A percentile compares a stretch with the other conserved stretches of the same genome.
Evolutionary conservation across 116 monocot species (phyloP).

Genomic region (Dioscorea cayenensis): DNA sequence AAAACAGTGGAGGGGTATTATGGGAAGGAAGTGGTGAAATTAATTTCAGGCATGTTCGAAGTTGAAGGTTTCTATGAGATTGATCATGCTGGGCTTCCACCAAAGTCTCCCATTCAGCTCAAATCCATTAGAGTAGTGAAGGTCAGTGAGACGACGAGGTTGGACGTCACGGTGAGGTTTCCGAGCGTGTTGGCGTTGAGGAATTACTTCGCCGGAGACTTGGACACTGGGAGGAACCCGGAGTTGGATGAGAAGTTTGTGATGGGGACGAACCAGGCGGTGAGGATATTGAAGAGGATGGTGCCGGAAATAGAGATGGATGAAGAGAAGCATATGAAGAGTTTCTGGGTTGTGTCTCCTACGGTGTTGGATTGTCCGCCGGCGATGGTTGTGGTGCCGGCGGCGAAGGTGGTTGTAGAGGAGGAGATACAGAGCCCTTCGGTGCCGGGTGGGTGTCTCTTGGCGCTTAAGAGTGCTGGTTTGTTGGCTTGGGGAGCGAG

Average conservation of each 20-base stretch:
- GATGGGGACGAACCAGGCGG: constrained; percentile 64
- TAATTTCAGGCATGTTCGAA: constrained; percentile 18
- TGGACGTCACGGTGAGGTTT: constrained; percentile 70
- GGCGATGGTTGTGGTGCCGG: not conserved
- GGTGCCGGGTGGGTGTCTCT: constrained; percentile 18
- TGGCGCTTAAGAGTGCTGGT: constrained; percentile 19
- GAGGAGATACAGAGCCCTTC: constrained; percentile 1
- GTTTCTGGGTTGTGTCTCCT: constrained; percentile 66
- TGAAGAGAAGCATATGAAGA: constrained; percentile 25
- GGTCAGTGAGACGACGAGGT: constrained; percentile 49
- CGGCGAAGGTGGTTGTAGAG: not conserved
- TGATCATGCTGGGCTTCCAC: constrained; percentile 65
- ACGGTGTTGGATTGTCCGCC: not conserved
- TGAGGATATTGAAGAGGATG: constrained; percentile 35
- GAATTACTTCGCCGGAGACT: constrained; percentile 38
- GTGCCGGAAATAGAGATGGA: constrained; percentile 27
- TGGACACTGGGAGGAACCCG: constrained; percentile 11
- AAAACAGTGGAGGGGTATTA: not conserved
- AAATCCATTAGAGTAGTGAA: constrained; percentile 67
- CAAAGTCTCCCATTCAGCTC: constrained; percentile 74
- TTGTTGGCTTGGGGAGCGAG: constrained; percentile 54
- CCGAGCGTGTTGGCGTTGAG: constrained; percentile 59
- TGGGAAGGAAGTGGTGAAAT: not conserved
- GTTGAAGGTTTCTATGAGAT: constrained; percentile 74
- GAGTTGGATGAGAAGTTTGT: constrained; percentile 93